Conservation (phyloP, 768 basidiomycete species). For the Melanogaster broomeanus region DNA sequence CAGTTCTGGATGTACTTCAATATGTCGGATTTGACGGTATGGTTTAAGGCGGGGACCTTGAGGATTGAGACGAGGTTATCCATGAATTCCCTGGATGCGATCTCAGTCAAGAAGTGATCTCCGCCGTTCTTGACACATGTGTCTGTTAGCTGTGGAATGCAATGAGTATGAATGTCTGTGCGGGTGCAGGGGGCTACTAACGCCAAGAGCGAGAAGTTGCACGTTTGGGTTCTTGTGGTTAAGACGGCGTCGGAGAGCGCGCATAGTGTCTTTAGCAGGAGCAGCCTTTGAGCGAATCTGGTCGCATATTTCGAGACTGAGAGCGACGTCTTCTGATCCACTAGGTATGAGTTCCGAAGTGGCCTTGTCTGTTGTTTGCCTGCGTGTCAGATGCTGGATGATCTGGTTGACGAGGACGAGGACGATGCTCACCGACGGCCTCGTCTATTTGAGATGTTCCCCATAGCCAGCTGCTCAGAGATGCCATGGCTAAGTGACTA, state of each 20-base stretch:
- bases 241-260: conserved; percentile 81
- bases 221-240: conserved; percentile 97
- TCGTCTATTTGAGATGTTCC: conserved; percentile 83
- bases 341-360: conserved; percentile 87
- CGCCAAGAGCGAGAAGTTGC: conserved; percentile 82
- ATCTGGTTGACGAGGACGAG: not conserved
- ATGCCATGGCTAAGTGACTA: conserved; percentile 49
- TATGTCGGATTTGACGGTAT: conserved; percentile 81
- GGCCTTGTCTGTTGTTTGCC: conserved; percentile 75
- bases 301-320: conserved; percentile 95
- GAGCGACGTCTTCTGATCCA: conserved; percentile 86
- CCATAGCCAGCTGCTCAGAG: conserved; percentile 73
- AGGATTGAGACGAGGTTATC: conserved; percentile 91
- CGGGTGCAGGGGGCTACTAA: conserved; percentile 43
- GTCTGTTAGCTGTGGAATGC: conserved; percentile 71
- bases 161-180: conserved; percentile 2
- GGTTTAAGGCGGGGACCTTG: conserved; percentile 72
- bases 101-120: conserved; percentile 81
- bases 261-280: conserved; percentile 84
- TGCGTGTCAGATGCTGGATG: conserved; percentile 11
- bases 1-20: conserved; percentile 88
- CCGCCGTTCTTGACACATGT: conserved; percentile 97
- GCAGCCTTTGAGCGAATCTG: conserved; percentile 92
- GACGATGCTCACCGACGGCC: conserved; percentile 63
- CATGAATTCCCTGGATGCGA: conserved; percentile 89